Base-by-base conservation (phyloP, 192 early-diverging fungal species). In the Backusella westeae region DNA sequence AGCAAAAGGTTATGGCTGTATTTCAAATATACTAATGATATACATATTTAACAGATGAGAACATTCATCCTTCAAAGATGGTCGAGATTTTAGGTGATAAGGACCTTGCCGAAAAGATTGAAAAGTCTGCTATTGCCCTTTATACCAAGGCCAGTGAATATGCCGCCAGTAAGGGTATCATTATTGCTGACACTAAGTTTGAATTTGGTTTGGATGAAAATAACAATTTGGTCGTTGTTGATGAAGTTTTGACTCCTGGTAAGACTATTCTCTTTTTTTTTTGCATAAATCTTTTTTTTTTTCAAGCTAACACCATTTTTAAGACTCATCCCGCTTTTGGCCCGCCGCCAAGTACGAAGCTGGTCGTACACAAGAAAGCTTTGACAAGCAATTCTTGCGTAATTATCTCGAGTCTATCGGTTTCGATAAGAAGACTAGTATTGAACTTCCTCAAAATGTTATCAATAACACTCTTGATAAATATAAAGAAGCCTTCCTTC, bases 151-250 rank as follows among this genome's bases (percentile, higher is more conserved):
- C 98, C 1, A 89, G 91, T 23, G 89, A 94, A 49, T 97, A 96
- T 74, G 97, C 97, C 3, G 67, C 82, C 5, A 80, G 82, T 35
- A 90, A 89, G 82, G 97, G 97, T 38, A 98, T 99, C 72, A 95
- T 99, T 69, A 99, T 99, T 85, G 98, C 98, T 12, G 98, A 99
- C 73, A 99, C 98, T 41, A 99, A 99, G 83, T 98, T 99, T 82
- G 98, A 99, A 85, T 99, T 99, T 90, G 98, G 98, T 71, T 90
- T 95, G 9, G 95, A 99, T 84, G 84, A 87, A 39, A 72, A 93
- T 17, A 94, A 94, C 74, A 86, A 83, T 29, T 80, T 99, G 29
- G 90, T 96, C 77, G 85, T 99, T 70, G 92, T 95, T 17, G 98
- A 99, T 80, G 98, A 99, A 83, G 97, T 96, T 35, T 88, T 99